phyloP scores from a whole-genome alignment of 2,329 filamentous ascomycete genomes.

The Onygena corvina region DNA sequence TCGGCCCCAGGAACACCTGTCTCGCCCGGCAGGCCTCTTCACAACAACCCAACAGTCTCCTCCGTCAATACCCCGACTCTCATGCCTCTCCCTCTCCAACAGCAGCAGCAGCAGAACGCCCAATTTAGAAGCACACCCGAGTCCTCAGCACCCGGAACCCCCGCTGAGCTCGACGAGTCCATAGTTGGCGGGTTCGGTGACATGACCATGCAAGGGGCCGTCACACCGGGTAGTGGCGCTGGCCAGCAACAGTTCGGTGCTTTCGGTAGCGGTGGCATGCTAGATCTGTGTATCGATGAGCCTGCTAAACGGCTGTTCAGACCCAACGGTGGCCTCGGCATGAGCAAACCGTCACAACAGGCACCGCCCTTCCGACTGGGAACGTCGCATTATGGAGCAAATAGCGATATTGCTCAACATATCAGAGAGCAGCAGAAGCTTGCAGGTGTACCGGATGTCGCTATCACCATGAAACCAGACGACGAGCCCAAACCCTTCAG shows the following conservation, averaged over 20 bases:
- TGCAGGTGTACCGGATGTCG: slow-evolving; percentile 42
- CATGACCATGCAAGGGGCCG: slow-evolving; percentile 41
- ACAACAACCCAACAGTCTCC: slow-evolving; percentile 91
- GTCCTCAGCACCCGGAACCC: slow-evolving; percentile 57
- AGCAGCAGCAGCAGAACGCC: slow-evolving; percentile 36
- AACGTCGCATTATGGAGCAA: slow-evolving; percentile 60
- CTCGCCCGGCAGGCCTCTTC: slow-evolving; percentile 53
- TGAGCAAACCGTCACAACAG: slow-evolving; percentile 52
- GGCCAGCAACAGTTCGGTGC: slow-evolving; percentile 27
- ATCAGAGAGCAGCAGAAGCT: slow-evolving; percentile 54
- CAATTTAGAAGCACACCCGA: slow-evolving; percentile 47
- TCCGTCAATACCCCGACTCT: slow-evolving; percentile 93
- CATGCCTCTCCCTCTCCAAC: slow-evolving; percentile 58
- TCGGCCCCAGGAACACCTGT: slow-evolving; percentile 80
- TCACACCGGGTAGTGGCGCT: slow-evolving; percentile 28
- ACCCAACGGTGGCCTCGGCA: slow-evolving; percentile 57
- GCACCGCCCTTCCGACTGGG: slow-evolving; percentile 64
- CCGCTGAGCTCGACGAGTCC: slow-evolving; percentile 63
- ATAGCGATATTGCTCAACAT: slow-evolving; percentile 59
- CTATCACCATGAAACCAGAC: slow-evolving; percentile 41
- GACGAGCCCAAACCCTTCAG: slow-evolving; percentile 97
- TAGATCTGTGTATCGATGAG: slow-evolving; percentile 69
- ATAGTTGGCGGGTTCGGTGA: slow-evolving; percentile 52
- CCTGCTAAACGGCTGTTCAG: slow-evolving; percentile 89
- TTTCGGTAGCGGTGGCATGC: slow-evolving; percentile 38